phyloP scores from a whole-genome alignment of 2,329 filamentous ascomycete genomes.

The Mycosphaerella sp. region DNA sequence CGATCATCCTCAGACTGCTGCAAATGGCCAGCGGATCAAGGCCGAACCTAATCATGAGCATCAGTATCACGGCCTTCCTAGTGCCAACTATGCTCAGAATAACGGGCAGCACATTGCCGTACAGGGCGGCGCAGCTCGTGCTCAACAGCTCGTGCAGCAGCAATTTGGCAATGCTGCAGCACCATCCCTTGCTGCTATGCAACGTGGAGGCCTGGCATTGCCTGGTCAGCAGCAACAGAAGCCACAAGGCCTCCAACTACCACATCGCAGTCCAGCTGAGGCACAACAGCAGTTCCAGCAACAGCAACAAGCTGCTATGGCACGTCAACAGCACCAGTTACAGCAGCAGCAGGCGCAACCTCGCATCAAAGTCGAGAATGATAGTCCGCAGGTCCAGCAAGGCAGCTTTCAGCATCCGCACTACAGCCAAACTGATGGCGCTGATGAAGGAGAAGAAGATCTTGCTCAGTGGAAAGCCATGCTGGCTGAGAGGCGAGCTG shows the following conservation, averaged over 20 bases:
- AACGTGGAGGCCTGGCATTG: constrained; percentile 32
- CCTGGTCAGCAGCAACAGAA: constrained; percentile 30
- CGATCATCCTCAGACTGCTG: constrained; percentile 26
- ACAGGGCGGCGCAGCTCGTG: constrained; percentile 41
- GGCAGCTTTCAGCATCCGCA: constrained; percentile 37
- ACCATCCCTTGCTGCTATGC: constrained; percentile 59
- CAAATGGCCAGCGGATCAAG: constrained; percentile 48
- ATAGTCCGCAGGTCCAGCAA: constrained; percentile 26
- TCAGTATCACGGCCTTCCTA: constrained; percentile 29
- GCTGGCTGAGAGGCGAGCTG: constrained; percentile 51
- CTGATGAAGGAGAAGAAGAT: constrained; percentile 48
- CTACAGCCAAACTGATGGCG: constrained; percentile 69
- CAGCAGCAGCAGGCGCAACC: constrained; percentile 35
- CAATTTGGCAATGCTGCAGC: constrained; percentile 60
- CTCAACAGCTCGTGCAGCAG: constrained; percentile 51
- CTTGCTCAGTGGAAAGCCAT: constrained; percentile 53
- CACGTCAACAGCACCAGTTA: constrained; percentile 28
- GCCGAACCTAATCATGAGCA: constrained; percentile 42
- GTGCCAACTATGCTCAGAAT: constrained; percentile 24
- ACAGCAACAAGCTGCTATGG: constrained; percentile 38
- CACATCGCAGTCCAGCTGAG: constrained; percentile 36
- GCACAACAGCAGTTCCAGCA: constrained; percentile 33
- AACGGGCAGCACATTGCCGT: constrained; percentile 17
- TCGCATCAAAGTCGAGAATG: constrained; percentile 34
- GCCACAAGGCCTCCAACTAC: constrained; percentile 34